Conservation (phyloP, 2,329 filamentous ascomycete genomes). For the Colletotrichum aenigma region DNA sequence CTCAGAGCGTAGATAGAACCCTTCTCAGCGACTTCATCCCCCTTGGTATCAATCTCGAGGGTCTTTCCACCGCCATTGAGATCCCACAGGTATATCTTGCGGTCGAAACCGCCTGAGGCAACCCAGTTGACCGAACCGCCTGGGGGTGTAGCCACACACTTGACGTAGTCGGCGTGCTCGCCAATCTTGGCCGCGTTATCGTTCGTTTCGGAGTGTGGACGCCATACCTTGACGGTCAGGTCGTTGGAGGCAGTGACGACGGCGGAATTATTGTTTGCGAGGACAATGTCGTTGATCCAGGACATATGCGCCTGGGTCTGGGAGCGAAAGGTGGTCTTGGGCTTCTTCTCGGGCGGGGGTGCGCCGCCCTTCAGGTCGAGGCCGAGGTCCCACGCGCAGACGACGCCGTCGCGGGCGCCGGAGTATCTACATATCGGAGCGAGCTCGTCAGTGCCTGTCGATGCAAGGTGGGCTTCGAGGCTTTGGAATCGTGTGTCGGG, state of each 20-base stretch:
- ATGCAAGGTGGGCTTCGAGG: conserved; percentile 5
- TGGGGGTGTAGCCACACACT: conserved; percentile 82
- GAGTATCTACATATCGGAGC: conserved; percentile 71
- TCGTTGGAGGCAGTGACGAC: conserved; percentile 93
- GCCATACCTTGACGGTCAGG: conserved; percentile 90
- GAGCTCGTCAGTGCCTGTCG: not conserved
- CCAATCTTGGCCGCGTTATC: conserved; percentile 82
- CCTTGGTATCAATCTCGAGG: conserved; percentile 82
- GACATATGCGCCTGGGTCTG: conserved; percentile 82
- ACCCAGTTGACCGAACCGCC: conserved; percentile 76
- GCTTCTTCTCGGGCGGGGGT: conserved; percentile 34
- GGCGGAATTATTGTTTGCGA: conserved; percentile 78
- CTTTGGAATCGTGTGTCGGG: not conserved
- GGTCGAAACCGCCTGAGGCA: conserved; percentile 90
- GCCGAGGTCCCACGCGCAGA: conserved; percentile 94
- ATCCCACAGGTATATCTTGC: conserved; percentile 94
- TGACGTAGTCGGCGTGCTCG: conserved; percentile 94
- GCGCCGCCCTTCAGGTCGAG: conserved; percentile 59
- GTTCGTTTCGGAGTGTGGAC: conserved; percentile 63
- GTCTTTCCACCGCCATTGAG: conserved; percentile 85
- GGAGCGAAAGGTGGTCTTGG: conserved; percentile 58
- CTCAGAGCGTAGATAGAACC: conserved; percentile 93
- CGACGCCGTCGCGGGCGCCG: conserved; percentile 90
- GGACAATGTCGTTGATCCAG: conserved; percentile 92
- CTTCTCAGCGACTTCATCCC: conserved; percentile 85